Evolutionary conservation across 169 alveolate species (phyloP).

Genomic region (Plasmodium knowlesi): DNA sequence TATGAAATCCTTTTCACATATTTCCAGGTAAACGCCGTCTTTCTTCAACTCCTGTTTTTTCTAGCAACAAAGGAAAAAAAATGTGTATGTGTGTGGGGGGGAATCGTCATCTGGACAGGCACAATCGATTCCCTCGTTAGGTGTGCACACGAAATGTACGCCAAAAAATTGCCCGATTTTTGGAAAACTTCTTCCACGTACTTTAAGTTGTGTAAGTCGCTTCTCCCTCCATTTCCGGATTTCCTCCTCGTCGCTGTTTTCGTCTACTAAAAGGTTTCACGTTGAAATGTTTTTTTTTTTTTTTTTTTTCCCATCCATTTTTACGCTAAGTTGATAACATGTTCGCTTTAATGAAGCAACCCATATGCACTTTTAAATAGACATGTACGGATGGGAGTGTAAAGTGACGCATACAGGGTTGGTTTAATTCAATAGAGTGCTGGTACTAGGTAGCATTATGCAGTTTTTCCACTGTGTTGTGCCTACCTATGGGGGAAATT

Average conservation of each 20-base stretch:
- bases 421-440: background rate
- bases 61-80: background rate
- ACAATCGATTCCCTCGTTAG: background rate
- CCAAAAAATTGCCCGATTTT: background rate
- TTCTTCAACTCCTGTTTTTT: constrained; percentile 56
- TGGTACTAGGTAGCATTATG: background rate
- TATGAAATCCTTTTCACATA: constrained; percentile 56
- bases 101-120: background rate
- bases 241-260: constrained; percentile 74
- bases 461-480: background rate
- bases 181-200: background rate
- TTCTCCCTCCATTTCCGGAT: constrained; percentile 61
- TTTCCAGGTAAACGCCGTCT: constrained; percentile 72
- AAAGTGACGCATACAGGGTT: background rate
- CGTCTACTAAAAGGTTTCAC: constrained; percentile 33
- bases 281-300: background rate
- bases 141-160: background rate
- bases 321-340: background rate
- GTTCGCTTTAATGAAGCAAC: background rate
- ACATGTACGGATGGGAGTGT: background rate
- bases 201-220: constrained; percentile 54
- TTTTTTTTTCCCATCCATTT: background rate
- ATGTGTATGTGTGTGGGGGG: background rate
- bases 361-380: background rate
- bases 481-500: background rate